A percentile compares a stretch with the other conserved stretches of the same genome.
These are phyloP conservation scores for Aaosphaeria pasadenensis DNA, from an alignment of 2,329 filamentous ascomycete genomes.

Conservation along the genomic window DNA sequence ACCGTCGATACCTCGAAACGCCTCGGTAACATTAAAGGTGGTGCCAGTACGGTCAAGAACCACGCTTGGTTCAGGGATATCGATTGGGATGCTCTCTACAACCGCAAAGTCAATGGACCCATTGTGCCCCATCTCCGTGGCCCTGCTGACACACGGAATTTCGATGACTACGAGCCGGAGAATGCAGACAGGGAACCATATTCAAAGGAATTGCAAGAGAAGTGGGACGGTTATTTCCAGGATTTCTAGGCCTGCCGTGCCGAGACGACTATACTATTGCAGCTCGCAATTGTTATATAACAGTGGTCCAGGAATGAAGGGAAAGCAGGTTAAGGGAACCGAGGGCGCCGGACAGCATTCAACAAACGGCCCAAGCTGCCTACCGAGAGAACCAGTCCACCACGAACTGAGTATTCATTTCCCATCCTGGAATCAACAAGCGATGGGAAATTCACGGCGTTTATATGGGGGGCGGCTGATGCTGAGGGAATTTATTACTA, in stretches of 20 bases:
- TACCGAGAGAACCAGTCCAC: too few relatives aligned
- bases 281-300: too few relatives aligned
- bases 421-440: too few relatives aligned
- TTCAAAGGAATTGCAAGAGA: constrained; percentile 63
- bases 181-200: constrained; percentile 64
- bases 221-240: constrained; percentile 69
- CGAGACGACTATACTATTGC: too few relatives aligned
- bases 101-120: constrained; percentile 63
- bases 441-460: too few relatives aligned
- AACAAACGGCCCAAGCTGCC: too few relatives aligned
- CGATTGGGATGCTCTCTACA: constrained; percentile 70
- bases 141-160: constrained; percentile 74
- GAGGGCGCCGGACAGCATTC: too few relatives aligned
- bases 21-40: constrained; percentile 74
- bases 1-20: constrained; percentile 75
- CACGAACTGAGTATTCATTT: too few relatives aligned
- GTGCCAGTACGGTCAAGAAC: constrained; percentile 67
- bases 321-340: too few relatives aligned
- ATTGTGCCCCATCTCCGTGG: constrained; percentile 73
- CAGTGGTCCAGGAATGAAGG: too few relatives aligned
- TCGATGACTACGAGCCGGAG: constrained; percentile 79
- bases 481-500: too few relatives aligned
- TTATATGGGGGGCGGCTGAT: too few relatives aligned
- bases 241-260: constrained; percentile 56
- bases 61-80: constrained; percentile 74